Evolutionary conservation across 805 yeast genomes (phyloP).

Genomic region (Kodamaea kakaduensis): DNA sequence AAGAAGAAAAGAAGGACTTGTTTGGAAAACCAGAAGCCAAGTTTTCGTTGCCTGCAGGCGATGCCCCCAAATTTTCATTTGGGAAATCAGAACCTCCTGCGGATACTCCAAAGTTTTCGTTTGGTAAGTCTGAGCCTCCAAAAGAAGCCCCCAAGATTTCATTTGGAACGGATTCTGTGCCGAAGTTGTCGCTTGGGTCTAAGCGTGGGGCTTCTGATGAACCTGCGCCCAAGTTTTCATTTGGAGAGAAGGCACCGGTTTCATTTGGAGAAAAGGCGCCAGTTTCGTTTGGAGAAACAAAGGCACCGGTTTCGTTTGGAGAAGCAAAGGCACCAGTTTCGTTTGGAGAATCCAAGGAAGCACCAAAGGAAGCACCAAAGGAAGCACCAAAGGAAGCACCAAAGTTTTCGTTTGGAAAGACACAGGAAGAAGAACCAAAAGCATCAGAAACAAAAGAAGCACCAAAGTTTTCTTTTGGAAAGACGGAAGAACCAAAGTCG

Average conservation of each 20-base stretch:
- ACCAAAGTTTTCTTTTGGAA: constrained; percentile 19
- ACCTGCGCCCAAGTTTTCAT: constrained; percentile 14
- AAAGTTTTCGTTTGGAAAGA: constrained; percentile 9
- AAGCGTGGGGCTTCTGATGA: neutral
- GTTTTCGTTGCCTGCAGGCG: too few relatives aligned
- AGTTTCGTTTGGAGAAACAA: constrained; percentile 1
- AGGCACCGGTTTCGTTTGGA: neutral
- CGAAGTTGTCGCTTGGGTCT: constrained; percentile 4
- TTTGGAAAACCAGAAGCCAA: constrained; percentile 3
- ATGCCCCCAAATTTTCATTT: constrained; percentile 4
- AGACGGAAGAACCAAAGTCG: constrained; percentile 4
- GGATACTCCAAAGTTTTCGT: constrained; percentile 4
- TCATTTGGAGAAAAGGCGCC: constrained; percentile 1
- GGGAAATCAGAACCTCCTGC: constrained; percentile 3
- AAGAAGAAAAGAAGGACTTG: constrained; percentile 11
- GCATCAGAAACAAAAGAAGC: constrained; percentile 4
- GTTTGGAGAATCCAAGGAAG: constrained; percentile 6
- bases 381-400: constrained; percentile 9
- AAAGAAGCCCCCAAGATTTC: constrained; percentile 3
- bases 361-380: constrained; percentile 6
- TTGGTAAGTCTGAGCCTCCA: constrained; percentile 6
- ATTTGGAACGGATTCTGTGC: constrained; percentile 1
- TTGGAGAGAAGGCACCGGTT: constrained; percentile 11
- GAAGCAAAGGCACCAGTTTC: neutral
- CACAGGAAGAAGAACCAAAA: neutral